Evolutionary conservation across 805 yeast species (phyloP).

Genomic region (Schwanniomyces polymorphus): DNA sequence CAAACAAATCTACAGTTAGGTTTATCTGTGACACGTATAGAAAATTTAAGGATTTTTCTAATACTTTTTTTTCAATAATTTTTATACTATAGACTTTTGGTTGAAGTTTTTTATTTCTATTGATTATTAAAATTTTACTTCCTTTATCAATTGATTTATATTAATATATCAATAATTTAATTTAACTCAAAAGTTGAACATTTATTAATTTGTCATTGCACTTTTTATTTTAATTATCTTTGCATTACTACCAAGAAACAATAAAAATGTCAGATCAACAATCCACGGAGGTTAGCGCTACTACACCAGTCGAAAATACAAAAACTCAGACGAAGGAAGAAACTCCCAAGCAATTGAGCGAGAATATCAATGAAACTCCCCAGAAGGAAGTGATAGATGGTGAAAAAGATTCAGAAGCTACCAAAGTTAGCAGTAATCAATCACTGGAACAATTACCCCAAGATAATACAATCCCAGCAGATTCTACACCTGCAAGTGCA

Average conservation of each 20-base stretch:
- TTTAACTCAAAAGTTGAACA: neutral
- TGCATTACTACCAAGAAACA: neutral
- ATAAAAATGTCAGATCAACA: slow-evolving; percentile 6
- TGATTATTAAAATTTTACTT: slow-evolving; percentile 1
- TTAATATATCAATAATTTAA: neutral
- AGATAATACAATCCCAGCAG: neutral
- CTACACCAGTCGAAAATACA: neutral
- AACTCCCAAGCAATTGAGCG: neutral
- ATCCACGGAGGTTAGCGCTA: neutral
- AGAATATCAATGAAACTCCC: neutral
- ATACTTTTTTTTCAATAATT: slow-evolving; percentile 4
- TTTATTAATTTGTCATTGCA: slow-evolving; percentile 1
- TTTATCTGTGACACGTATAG: neutral
- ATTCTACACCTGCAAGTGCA: slow-evolving; percentile 61
- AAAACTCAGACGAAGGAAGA: neutral
- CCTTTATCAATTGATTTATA: neutral
- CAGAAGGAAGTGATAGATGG: neutral
- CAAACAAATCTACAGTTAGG: neutral
- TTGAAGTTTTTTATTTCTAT: slow-evolving; percentile 3
- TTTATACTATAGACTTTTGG: slow-evolving; percentile 5
- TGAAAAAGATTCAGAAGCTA: neutral
- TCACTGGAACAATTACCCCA: neutral
- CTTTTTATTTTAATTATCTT: slow-evolving; percentile 1
- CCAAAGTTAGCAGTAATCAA: neutral
- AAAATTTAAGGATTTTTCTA: neutral